Percentiles rank a stretch among this genome's conserved stretches.
These are phyloP conservation scores for Cyamopsis tetragonoloba DNA, from an alignment of 306 rosid species.

Conservation along the genomic window DNA sequence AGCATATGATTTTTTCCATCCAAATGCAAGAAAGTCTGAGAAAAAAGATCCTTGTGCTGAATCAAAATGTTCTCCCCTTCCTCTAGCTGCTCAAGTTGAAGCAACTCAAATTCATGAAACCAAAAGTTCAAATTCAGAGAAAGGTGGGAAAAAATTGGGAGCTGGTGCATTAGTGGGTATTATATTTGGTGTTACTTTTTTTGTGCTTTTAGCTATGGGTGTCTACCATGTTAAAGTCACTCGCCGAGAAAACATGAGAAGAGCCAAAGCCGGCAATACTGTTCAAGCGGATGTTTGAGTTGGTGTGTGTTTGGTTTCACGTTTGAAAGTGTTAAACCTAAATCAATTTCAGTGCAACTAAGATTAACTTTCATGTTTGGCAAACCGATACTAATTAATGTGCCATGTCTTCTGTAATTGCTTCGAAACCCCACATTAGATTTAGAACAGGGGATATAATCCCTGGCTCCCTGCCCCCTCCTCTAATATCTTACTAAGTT, in stretches of 20 bases:
- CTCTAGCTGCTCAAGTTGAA: conserved; percentile 67
- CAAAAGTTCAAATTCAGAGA: conserved; percentile 28
- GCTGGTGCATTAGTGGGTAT: conserved; percentile 56
- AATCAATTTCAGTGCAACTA: no score
- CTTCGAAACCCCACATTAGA: not conserved
- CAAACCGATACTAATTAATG: no score
- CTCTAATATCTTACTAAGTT: conserved; percentile 10
- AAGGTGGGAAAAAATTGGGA: conserved; percentile 32
- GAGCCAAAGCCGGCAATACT: conserved; percentile 1
- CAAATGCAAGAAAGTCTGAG: conserved; percentile 41
- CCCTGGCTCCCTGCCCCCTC: not conserved
- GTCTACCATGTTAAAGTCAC: conserved; percentile 42
- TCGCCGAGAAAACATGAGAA: conserved; percentile 12
- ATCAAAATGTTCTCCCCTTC: conserved; percentile 70
- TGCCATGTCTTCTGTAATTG: not conserved
- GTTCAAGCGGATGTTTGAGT: conserved; percentile 21
- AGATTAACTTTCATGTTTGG: no score
- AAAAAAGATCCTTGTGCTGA: conserved; percentile 45
- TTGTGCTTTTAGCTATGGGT: conserved; percentile 58
- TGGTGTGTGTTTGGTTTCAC: no score
- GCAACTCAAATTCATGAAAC: conserved; percentile 50
- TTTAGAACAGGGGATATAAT: not conserved
- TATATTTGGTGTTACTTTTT: conserved; percentile 56
- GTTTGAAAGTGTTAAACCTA: no score
- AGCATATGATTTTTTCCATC: conserved; percentile 80